Evolutionary conservation across 768 basidiomycete species (phyloP), one percentile per base, ranked within the genome.

Genomic region (Auricularia sp.): DNA sequence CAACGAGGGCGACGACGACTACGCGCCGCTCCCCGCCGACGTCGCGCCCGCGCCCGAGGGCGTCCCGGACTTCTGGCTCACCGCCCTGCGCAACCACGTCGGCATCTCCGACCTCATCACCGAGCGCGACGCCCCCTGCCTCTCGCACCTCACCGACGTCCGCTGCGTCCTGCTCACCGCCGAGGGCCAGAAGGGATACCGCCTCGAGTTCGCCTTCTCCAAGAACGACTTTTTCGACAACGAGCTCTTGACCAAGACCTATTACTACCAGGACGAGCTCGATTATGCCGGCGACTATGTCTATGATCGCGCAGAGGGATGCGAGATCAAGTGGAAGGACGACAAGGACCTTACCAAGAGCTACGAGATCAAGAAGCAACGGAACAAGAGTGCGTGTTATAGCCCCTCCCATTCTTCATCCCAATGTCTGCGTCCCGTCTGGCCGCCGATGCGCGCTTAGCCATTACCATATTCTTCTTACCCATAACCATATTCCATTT

Each of bases 1-100:
- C 62, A 87, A 94, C 68, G 76, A 76, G 36, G 84, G 81, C 0
- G 85, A 83, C 65, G 71, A 75, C 39, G 72, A 80, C 1, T 77
- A 75, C 14, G 75, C 77, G 64, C 64, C 64, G 66, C 12, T 59
- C 3, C 16, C 21, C 6, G 29, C 14, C 23, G 64, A 63, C 63
- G 65, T 42, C 43, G 74, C 70, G 67, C 80, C 61, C 59, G 69
- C 71, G 44, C 70, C 70, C 59, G 67, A 74, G 43, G 81, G 87
- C 62, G 91, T 99, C 69, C 92, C 95, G 62, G 89, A 96, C 71
- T 99, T 99, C 83, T 99, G 96, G 96, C 86, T 97, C 70, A 98
- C 97, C 1, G 93, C 94, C 2, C 81, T 98, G 63, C 86, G 90
- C 68, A 98, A 97, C 77, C 94, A 98, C 74, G 75, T 88, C 63